phyloP scores from a whole-genome alignment of 2,329 filamentous ascomycete species.

The Fusarium sp. region DNA sequence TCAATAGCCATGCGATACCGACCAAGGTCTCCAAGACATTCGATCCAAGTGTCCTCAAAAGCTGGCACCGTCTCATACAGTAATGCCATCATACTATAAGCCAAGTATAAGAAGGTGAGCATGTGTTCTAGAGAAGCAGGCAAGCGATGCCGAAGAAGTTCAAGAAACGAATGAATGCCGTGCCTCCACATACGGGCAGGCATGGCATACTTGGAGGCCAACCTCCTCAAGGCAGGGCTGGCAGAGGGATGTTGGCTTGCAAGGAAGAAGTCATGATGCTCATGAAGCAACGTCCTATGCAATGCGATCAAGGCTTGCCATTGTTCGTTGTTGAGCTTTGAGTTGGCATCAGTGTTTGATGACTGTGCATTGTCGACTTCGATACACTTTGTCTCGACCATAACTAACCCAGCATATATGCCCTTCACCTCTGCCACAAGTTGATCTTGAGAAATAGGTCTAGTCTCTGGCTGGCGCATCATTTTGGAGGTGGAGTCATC shows the following conservation, averaged over 20 bases:
- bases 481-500: constrained; percentile 31
- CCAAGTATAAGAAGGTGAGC: constrained; percentile 89
- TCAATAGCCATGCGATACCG: constrained; percentile 93
- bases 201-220: constrained; percentile 90
- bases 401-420: constrained; percentile 86
- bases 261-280: constrained; percentile 89
- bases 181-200: constrained; percentile 95
- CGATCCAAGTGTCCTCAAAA: constrained; percentile 93
- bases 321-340: constrained; percentile 74
- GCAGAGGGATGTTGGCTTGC: constrained; percentile 90
- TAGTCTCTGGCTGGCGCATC: constrained; percentile 40
- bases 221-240: constrained; percentile 73
- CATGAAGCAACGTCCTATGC: constrained; percentile 84
- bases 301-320: constrained; percentile 89
- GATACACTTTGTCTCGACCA: constrained; percentile 91
- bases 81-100: constrained; percentile 91
- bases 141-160: constrained; percentile 80
- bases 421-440: constrained; percentile 85
- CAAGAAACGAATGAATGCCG: constrained; percentile 88
- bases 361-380: constrained; percentile 80
- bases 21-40: constrained; percentile 89
- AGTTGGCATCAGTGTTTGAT: constrained; percentile 59
- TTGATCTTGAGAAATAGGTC: constrained; percentile 79
- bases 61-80: constrained; percentile 87
- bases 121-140: constrained; percentile 88